These are phyloP conservation scores for Debaryomyces hansenii DNA, from an alignment of 805 yeast genomes.

Conservation along the genomic window DNA sequence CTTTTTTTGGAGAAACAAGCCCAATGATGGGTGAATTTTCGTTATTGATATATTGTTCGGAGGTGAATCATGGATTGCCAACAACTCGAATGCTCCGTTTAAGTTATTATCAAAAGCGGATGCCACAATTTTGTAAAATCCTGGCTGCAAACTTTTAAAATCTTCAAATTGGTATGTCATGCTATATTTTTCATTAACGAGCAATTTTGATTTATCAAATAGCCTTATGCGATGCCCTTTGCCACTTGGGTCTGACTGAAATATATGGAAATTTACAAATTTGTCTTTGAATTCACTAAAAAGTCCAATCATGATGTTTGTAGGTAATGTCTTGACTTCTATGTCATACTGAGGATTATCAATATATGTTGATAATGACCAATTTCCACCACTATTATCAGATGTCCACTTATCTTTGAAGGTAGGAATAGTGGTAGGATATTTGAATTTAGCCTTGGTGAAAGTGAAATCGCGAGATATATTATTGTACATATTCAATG, in stretches of 20 bases:
- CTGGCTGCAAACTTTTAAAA: constrained; percentile 23
- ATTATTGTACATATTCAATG: constrained; percentile 28
- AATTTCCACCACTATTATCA: constrained; percentile 53
- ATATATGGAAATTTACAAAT: constrained; percentile 44
- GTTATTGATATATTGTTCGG: constrained; percentile 7
- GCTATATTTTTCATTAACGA: constrained; percentile 35
- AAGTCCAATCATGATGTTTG: constrained; percentile 20
- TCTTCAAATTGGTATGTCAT: constrained; percentile 17
- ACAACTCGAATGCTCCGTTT: constrained; percentile 29
- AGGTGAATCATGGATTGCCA: constrained; percentile 22
- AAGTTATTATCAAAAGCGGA: constrained; percentile 44
- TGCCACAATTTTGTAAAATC: constrained; percentile 44
- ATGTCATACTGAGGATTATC: constrained; percentile 56
- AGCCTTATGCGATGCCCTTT: constrained; percentile 13
- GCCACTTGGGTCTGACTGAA: constrained; percentile 34
- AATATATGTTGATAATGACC: constrained; percentile 46
- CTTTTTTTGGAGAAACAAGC: constrained; percentile 28
- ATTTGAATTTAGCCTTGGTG: constrained; percentile 29
- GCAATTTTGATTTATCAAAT: constrained; percentile 30
- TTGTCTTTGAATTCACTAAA: constrained; percentile 18
- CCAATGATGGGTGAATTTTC: constrained; percentile 28
- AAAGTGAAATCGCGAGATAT: constrained; percentile 19
- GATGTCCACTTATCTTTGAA: constrained; percentile 47
- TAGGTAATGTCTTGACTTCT: constrained; percentile 13
- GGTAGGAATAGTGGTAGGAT: constrained; percentile 15